Percentiles rank a stretch among this genome's conserved stretches.
Conservation (phyloP, 495 filamentous ascomycete genomes). For the Daldinia grandis region DNA sequence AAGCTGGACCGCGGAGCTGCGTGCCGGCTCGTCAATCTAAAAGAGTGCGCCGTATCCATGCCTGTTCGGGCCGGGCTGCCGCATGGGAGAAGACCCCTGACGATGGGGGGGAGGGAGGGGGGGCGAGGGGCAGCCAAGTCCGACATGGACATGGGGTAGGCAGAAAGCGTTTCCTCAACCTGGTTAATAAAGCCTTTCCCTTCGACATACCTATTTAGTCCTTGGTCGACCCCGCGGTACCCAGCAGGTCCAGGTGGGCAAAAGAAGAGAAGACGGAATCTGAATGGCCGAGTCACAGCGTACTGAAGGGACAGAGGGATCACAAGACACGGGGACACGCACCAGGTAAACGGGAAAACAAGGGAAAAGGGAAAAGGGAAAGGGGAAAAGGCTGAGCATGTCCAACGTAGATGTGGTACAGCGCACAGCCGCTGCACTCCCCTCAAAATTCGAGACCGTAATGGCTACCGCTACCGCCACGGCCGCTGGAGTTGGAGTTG, state of each 20-base stretch:
- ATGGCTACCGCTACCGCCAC: constrained; percentile 40
- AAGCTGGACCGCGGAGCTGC: constrained; percentile 42
- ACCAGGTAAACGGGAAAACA: constrained; percentile 34
- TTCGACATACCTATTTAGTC: constrained; percentile 41
- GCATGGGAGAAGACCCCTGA: constrained; percentile 40
- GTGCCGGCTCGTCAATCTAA: constrained; percentile 48
- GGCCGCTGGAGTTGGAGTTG: constrained; percentile 7
- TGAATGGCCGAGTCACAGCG: constrained; percentile 48
- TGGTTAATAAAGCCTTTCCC: constrained; percentile 8
- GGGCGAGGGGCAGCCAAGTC: constrained; percentile 10
- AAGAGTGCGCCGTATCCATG: constrained; percentile 39
- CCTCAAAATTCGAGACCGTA: constrained; percentile 43
- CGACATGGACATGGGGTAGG: constrained; percentile 6
- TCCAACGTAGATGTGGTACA: constrained; percentile 50
- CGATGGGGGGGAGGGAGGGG: background rate
- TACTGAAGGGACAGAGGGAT: constrained; percentile 42
- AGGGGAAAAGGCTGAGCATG: constrained; percentile 43
- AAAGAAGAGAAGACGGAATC: constrained; percentile 42
- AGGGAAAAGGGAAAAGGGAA: constrained; percentile 33
- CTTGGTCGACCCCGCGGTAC: constrained; percentile 46
- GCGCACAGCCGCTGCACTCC: constrained; percentile 44
- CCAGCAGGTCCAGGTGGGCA: constrained; percentile 20
- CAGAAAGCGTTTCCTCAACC: background rate
- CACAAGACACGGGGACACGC: constrained; percentile 47
- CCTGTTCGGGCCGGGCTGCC: constrained; percentile 47